Evolutionary conservation across 495 filamentous ascomycete species (phyloP), one percentile per base, ranked within the genome.

Genomic region (Aspergillus baeticus): DNA sequence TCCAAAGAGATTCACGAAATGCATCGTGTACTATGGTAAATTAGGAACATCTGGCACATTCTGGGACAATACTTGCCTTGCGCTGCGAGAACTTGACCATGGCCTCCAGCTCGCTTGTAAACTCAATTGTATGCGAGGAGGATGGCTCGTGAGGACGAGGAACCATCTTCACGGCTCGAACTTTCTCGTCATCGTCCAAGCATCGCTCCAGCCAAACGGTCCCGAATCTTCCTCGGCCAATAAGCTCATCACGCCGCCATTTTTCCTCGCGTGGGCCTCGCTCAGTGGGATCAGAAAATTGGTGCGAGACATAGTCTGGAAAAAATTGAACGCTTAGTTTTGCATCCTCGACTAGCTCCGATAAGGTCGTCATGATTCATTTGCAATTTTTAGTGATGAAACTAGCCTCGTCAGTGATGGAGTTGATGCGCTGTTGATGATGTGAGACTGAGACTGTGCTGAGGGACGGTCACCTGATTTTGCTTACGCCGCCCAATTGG

Each of bases 1-100:
- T 8, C 67, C 68, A 38, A 65, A 63, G 2, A 47, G 69, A 15
- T 58, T 45, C 10, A 72, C 71, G 36, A 72, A 74, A n/a, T 57
- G 57, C 0, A 33, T 45, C 0, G 8, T 13, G 29, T 63, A 63
- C 60, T 63, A 15, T 2, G n/a, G n/a, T n/a, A n/a, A n/a, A n/a
- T n/a, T n/a, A n/a, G n/a, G n/a, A n/a, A n/a, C n/a, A n/a, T n/a
- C n/a, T n/a, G n/a, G n/a, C n/a, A n/a, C n/a, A n/a, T n/a, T n/a
- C n/a, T n/a, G n/a, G n/a, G n/a, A n/a, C n/a, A n/a, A n/a, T n/a
- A n/a, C n/a, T n/a, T n/a, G n/a, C 62, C 43, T 58, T 64, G 35
- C 50, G 36, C 18, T 58, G 57, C 4, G 58, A 64, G 39, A 64
- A 64, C 36, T 60, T 64, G 6, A 54, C 54, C 29, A 64, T 46